Conservation (phyloP, 306 rosid genomes). For the Urtica urens region DNA sequence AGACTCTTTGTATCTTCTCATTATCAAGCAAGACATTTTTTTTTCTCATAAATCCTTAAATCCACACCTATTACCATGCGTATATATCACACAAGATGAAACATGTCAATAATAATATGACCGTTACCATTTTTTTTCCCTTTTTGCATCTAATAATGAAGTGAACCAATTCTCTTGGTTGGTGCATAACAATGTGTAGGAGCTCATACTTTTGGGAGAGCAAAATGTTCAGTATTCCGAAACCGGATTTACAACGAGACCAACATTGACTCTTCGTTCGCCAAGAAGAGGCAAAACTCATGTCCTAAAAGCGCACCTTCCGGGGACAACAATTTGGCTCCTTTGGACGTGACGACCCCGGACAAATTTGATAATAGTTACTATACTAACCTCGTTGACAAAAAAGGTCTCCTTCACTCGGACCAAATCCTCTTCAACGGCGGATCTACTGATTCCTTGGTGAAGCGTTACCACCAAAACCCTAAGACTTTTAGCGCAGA, state of each 20-base stretch:
- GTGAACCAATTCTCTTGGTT: no score
- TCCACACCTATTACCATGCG: no score
- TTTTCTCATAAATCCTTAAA: no score
- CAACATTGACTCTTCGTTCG: constrained; percentile 48
- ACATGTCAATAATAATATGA: no score
- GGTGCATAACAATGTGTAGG: no score
- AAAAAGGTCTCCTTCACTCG: constrained; percentile 61
- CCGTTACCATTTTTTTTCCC: no score
- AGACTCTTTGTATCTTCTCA: no score
- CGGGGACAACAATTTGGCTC: constrained; percentile 46
- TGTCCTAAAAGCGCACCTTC: constrained; percentile 38
- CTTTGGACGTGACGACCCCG: constrained; percentile 42
- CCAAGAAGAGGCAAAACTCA: constrained; percentile 21
- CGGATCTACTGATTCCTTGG: constrained; percentile 60
- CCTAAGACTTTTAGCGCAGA: constrained; percentile 27
- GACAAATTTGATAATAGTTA: constrained; percentile 45
- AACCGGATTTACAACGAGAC: constrained; percentile 35
- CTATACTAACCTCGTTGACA: constrained; percentile 43
- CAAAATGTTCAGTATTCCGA: constrained; percentile 56
- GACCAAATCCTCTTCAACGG: constrained; percentile 59
- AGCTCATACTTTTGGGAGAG: constrained; percentile 63
- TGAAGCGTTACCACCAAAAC: constrained; percentile 28
- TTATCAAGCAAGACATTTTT: no score
- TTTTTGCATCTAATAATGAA: no score
- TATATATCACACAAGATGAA: no score